Base-by-base conservation (phyloP, 2,329 filamentous ascomycete species). In the Colletotrichum sp. region DNA sequence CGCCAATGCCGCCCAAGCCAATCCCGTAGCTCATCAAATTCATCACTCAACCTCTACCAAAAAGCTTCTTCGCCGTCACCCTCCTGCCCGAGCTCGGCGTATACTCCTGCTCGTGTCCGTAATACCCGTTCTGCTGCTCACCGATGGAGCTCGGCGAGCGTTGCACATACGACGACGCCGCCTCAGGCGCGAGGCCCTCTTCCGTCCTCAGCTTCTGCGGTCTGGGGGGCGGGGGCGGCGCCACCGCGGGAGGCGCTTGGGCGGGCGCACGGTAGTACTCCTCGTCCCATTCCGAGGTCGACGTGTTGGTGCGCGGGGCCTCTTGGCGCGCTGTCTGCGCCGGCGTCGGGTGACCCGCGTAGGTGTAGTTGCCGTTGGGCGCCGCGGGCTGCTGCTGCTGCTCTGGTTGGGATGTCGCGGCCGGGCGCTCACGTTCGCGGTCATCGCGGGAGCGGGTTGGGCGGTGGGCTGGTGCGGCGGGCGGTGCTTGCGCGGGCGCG, bases 151-250 rank as follows among this genome's bases (percentile, higher is more conserved):
- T 67, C 2, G 70, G 15, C 26, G 70, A 58, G 9, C 73, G 70
- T 8, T 75, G 71, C 24, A 38, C 38, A 38, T 71, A 72, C 15
- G 73, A 56, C 5, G 30, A 24, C n/a, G 56, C 38, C 38, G 38
- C 43, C 8, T 71, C 67, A 15, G 72, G 38, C 9, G 75, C 60
- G 13, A 34, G 43, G 24, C 58, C 62, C 4, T 81, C 79, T n/a
- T 80, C 78, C 1, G 78, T 36, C 34, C 80, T 79, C 28, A 84
- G 78, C 79, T 84, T 84, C 48, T 83, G 82, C 1, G 83, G 83
- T 4, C 83, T 79, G 2, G 81, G 82, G 1, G 82, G 83, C 8
- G 83, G 82, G 2, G 82, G 82, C 8, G 82, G 82, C 4, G 79
- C 78, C 43, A 78, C 75, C 10, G 70, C 13, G 8, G 70, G 73